Evolutionary conservation across 139 green algal genomes (phyloP).

Genomic region (Medakamo hakoo): DNA sequence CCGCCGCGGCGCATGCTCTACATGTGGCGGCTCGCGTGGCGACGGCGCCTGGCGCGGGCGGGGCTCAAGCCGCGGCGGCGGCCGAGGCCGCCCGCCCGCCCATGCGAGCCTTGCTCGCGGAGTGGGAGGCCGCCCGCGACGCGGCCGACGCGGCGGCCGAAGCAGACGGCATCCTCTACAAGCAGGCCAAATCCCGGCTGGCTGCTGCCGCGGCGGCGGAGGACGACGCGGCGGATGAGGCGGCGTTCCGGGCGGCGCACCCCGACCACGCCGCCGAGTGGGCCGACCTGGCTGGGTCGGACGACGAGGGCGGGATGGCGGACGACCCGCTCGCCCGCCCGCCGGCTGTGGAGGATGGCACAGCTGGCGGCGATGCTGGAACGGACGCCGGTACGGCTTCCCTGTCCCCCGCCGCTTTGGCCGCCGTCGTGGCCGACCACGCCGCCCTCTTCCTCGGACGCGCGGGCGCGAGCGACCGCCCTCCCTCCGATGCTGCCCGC

Average conservation of each 20-base stretch:
- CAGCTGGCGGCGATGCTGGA: background rate
- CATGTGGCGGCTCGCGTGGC: background rate
- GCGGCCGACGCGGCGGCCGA: background rate
- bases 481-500: constrained; percentile 1
- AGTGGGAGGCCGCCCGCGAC: background rate
- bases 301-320: constrained; percentile 13
- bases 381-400: no score
- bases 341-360: no score
- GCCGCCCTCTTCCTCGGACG: background rate
- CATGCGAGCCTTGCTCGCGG: background rate
- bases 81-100: background rate
- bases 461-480: constrained; percentile 13
- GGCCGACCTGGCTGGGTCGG: constrained; percentile 39
- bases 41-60: no score
- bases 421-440: background rate
- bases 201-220: constrained; percentile 1
- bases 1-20: constrained; percentile 8
- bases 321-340: no score
- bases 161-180: background rate
- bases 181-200: background rate
- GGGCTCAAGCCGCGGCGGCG: no score
- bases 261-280: constrained; percentile 51
- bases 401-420: background rate
- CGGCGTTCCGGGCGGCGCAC: constrained; percentile 37
- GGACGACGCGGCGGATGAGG: constrained; percentile 35